Conservation (phyloP, 495 filamentous ascomycete species). For the Clohesyomyces aquaticus region DNA sequence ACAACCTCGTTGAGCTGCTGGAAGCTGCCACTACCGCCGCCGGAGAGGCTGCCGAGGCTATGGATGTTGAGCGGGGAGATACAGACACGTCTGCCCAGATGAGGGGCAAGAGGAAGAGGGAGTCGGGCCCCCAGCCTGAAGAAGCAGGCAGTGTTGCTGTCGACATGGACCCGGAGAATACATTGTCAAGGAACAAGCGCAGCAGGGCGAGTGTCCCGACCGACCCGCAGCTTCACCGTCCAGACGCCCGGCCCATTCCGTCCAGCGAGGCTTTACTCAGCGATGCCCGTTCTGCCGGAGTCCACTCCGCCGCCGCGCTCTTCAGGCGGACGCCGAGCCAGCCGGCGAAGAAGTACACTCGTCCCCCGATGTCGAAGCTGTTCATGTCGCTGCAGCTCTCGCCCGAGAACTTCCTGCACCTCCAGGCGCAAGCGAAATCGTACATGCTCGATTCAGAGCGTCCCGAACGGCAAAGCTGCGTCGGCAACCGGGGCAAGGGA, state of each 20-base stretch:
- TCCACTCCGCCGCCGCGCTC: conserved; percentile 63
- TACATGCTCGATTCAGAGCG: conserved; percentile 64
- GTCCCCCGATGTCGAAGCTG: conserved; percentile 65
- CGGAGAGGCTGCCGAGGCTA: conserved; percentile 51
- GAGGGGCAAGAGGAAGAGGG: conserved; percentile 43
- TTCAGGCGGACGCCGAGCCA: conserved; percentile 57
- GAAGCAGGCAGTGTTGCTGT: not conserved
- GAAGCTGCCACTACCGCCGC: conserved; percentile 59
- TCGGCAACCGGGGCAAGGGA: conserved; percentile 62
- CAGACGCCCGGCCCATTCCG: not conserved
- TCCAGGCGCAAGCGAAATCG: conserved; percentile 62
- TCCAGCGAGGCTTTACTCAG: conserved; percentile 42
- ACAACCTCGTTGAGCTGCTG: conserved; percentile 58
- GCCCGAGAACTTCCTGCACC: conserved; percentile 61
- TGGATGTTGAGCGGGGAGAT: conserved; percentile 51
- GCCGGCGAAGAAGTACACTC: conserved; percentile 60
- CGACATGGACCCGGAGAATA: not conserved
- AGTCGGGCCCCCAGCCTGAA: conserved; percentile 13
- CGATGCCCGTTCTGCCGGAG: conserved; percentile 57
- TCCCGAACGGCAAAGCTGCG: conserved; percentile 62
- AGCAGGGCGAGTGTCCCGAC: conserved; percentile 8
- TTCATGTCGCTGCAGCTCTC: conserved; percentile 61
- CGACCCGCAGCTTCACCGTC: conserved; percentile 22
- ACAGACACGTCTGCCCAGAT: conserved; percentile 45
- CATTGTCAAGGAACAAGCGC: conserved; percentile 21